These are phyloP conservation scores for Grosmannia serpens DNA, from an alignment of 2,329 filamentous ascomycete genomes.

Conservation along the genomic window DNA sequence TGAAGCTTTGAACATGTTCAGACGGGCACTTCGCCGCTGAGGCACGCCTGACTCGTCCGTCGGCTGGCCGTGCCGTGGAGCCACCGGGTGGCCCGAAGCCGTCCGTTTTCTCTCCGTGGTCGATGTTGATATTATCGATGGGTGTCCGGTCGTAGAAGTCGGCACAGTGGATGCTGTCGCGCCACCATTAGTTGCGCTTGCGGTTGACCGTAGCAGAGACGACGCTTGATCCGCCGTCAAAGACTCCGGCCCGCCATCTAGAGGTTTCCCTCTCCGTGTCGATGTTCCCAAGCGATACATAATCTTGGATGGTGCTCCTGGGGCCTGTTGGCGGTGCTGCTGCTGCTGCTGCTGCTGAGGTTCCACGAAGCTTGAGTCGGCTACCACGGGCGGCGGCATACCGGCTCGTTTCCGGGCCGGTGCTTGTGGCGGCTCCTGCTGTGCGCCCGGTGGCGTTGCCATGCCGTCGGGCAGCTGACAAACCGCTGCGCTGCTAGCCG, in stretches of 20 bases:
- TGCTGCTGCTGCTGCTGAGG: constrained; percentile 13
- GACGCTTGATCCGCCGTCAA: constrained; percentile 27
- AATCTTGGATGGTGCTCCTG: constrained; percentile 45
- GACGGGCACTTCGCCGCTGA: constrained; percentile 59
- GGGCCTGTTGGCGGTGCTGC: constrained; percentile 1
- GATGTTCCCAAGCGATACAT: constrained; percentile 42
- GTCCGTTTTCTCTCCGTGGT: constrained; percentile 71
- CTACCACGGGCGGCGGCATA: constrained; percentile 29
- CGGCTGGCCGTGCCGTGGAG: constrained; percentile 33
- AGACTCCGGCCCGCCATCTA: constrained; percentile 21
- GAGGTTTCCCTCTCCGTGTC: constrained; percentile 22
- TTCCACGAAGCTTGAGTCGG: constrained; percentile 41
- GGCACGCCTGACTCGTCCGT: constrained; percentile 50
- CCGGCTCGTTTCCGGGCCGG: constrained; percentile 40
- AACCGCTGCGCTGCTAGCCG: constrained; percentile 23
- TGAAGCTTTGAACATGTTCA: constrained; percentile 59
- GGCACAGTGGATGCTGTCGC: not conserved
- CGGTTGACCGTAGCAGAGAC: constrained; percentile 22
- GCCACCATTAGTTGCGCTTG: constrained; percentile 6
- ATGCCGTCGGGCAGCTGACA: constrained; percentile 38
- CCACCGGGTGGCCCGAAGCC: constrained; percentile 70
- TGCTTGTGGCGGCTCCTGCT: constrained; percentile 37
- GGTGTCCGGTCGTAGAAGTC: not conserved
- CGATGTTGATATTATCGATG: constrained; percentile 26
- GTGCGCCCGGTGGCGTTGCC: constrained; percentile 49